phyloP scores from a whole-genome alignment of 805 yeast species.

The Barnettozyma wickerhamii region DNA sequence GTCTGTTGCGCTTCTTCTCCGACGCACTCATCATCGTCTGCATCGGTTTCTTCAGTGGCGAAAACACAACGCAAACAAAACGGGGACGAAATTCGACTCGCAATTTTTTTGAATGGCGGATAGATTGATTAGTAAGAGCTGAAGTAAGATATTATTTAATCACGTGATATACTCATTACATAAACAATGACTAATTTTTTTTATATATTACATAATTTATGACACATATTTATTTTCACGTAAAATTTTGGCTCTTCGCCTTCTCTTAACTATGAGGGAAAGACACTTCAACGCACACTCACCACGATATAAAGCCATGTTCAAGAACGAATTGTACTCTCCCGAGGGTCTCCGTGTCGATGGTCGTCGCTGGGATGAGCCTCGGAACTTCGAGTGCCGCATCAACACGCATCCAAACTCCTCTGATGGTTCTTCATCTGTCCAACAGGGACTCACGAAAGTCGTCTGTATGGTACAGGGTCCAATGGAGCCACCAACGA shows the following conservation, averaged over 20 bases:
- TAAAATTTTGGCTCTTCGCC: no score
- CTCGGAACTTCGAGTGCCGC: constrained; percentile 74
- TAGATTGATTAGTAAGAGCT: no score
- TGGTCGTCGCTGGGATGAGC: constrained; percentile 94
- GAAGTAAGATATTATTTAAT: no score
- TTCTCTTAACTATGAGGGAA: no score
- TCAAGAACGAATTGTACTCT: constrained; percentile 78
- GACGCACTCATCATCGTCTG: constrained; percentile 4
- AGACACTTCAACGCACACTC: no score
- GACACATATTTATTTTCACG: no score
- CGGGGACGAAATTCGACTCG: no score
- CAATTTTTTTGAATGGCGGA: no score
- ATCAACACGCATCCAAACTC: constrained; percentile 85
- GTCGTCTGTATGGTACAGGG: constrained; percentile 84
- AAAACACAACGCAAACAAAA: background rate
- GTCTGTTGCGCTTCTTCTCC: constrained; percentile 18
- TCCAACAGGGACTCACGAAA: constrained; percentile 90
- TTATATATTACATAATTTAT: no score
- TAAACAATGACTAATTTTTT: no score
- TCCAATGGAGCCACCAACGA: constrained; percentile 74
- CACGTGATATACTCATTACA: no score
- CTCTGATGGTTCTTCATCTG: constrained; percentile 87
- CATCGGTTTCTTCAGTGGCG: background rate
- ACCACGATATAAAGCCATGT: no score
- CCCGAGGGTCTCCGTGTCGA: constrained; percentile 93